Percentiles rank a stretch among this genome's conserved stretches.
Conservation (phyloP, 2,329 filamentous ascomycete species). For the Gliomastix tumulicola region DNA sequence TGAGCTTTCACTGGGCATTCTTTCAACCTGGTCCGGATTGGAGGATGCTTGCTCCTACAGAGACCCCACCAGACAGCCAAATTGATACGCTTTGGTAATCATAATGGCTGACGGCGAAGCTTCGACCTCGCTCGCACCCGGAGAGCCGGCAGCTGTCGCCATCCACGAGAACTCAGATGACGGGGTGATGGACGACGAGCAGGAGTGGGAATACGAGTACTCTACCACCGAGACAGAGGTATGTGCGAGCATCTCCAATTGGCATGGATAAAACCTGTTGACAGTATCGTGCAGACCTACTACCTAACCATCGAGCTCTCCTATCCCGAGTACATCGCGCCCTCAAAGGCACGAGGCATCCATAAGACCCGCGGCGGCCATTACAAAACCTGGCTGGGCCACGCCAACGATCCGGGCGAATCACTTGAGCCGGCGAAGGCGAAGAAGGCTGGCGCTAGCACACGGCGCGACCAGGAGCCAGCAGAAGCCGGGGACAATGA, state of each 20-base stretch:
- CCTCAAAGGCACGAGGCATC: constrained; percentile 24
- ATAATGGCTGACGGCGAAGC: constrained; percentile 1
- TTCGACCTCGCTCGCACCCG: no score
- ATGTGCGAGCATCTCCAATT: background rate
- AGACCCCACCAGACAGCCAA: no score
- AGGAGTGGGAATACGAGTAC: constrained; percentile 62
- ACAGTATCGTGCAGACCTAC: constrained; percentile 48
- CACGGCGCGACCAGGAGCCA: background rate
- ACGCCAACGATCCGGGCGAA: background rate
- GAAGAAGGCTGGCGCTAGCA: constrained; percentile 5
- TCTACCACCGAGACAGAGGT: constrained; percentile 58
- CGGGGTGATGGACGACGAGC: constrained; percentile 34
- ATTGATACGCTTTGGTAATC: background rate
- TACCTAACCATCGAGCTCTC: constrained; percentile 59
- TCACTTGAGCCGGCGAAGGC: background rate
- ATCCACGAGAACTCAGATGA: no score
- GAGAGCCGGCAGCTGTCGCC: no score
- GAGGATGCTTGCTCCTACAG: no score
- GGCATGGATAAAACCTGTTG: background rate
- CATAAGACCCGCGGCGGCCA: constrained; percentile 38
- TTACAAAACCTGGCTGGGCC: constrained; percentile 22
- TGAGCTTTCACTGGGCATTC: no score
- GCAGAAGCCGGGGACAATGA: constrained; percentile 1
- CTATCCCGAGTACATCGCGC: constrained; percentile 48
- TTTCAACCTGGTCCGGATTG: no score